Conservation (phyloP, 768 basidiomycete species). For the Mycena vulgaris region DNA sequence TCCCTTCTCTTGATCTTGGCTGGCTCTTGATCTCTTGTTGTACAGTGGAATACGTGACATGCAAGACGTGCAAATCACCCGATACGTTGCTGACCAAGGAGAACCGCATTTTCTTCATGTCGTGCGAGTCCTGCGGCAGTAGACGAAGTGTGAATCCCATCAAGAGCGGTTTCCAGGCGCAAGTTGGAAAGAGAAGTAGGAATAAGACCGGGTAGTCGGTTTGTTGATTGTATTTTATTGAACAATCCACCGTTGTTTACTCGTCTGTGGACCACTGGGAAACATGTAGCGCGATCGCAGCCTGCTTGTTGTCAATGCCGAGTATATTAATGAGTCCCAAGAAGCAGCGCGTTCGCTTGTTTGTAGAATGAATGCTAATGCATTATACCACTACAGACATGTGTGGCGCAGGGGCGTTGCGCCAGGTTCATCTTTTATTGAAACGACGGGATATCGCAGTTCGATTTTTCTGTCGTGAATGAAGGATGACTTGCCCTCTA, state of each 20-base stretch:
- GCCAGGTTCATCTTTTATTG: too few species aligned
- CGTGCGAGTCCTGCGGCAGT: conserved; percentile 92
- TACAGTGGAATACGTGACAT: conserved; percentile 97
- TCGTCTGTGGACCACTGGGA: too few species aligned
- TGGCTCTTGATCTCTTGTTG: neutral
- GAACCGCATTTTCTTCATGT: conserved; percentile 99
- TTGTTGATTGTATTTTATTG: conserved; percentile 4
- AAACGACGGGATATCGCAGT: neutral
- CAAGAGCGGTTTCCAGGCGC: conserved; percentile 99
- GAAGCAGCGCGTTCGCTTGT: too few species aligned
- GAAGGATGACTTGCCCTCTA: too few species aligned
- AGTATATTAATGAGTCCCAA: too few species aligned
- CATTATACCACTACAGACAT: too few species aligned
- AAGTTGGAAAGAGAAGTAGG: conserved; percentile 90
- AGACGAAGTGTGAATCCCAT: conserved; percentile 94
- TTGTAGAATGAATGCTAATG: too few species aligned
- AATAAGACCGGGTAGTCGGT: conserved; percentile 75
- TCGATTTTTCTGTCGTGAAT: neutral
- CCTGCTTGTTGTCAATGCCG: too few species aligned
- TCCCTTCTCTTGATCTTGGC: neutral
- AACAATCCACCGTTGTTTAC: conserved; percentile 6
- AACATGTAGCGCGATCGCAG: too few species aligned
- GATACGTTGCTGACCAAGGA: conserved; percentile 98
- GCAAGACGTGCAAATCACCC: conserved; percentile 99
- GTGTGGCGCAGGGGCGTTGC: too few species aligned